Evolutionary conservation across 2,329 filamentous ascomycete genomes (phyloP).

Genomic region (Sporothrix brunneoviolacea): DNA sequence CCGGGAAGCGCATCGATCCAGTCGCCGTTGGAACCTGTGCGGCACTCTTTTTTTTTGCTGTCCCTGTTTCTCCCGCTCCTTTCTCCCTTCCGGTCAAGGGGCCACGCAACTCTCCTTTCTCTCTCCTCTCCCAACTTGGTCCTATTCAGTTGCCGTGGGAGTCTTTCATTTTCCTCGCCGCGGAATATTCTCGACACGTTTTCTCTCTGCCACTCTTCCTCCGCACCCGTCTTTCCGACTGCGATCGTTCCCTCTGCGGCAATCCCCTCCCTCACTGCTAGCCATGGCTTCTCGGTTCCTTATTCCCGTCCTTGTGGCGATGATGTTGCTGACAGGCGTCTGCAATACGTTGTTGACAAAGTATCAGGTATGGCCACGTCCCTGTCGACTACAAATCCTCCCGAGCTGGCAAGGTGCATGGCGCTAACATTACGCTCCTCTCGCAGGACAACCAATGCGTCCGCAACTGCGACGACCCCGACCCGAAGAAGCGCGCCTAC

Average conservation of each 20-base stretch:
- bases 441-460: constrained; percentile 91
- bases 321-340: constrained; percentile 95
- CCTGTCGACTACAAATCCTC: background rate
- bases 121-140: background rate
- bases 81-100: no score
- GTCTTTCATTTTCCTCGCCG: background rate
- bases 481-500: constrained; percentile 58
- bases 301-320: constrained; percentile 79
- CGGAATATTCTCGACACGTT: background rate
- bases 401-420: background rate
- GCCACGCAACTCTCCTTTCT: no score
- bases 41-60: background rate
- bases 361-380: constrained; percentile 62
- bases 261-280: constrained; percentile 6
- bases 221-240: background rate
- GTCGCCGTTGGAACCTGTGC: no score
- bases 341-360: constrained; percentile 97
- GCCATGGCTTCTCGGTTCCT: constrained; percentile 64
- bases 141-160: background rate
- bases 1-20: no score
- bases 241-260: no score
- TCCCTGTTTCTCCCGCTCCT: background rate
- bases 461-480: constrained; percentile 68
- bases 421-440: background rate
- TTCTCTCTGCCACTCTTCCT: background rate